Evolutionary conservation across 192 early-diverging fungal species (phyloP), one percentile per base, ranked within the genome.

Genomic region (Chytriomyces confervae): DNA sequence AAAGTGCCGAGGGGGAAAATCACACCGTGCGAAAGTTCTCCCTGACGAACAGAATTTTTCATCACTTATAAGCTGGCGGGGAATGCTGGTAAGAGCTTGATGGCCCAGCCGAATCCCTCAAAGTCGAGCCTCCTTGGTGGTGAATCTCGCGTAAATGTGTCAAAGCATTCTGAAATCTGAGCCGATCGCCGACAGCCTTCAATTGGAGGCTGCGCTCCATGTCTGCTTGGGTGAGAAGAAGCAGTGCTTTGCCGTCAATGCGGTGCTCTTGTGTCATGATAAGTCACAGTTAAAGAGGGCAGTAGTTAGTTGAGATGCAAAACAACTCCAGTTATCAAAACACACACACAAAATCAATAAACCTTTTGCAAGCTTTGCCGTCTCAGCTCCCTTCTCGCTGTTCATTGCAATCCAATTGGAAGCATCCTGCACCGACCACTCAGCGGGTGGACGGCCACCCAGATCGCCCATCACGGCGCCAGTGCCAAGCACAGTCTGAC

Each of bases 181-280:
- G 23, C 0, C 66, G 66, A 46, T 68, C 66, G 16, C 66, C 66
- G 3, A 68, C 11, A 29, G 29, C 23, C 16, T 8, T 68, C 66
- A 68, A 46, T 48, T 44, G 5, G 36, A 68, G 45, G 8, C 43
- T 16, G 5, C 47, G 7, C 5, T 45, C 4, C 16, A 68, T 45
- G 44, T 68, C 66, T 5, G 13, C 23, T 11, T 29, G 16, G 18
- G 66, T 68, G 11, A 68, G 44, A 11, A 68, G 66, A 16, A 68
- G 44, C 11, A 68, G 44, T 4, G 66, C 66, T 20, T 6, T 8
- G 16, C 66, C 66, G 44, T 68, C 66, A 46, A 68, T 68, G 16
- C 66, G 66, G 20, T 68, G 66, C 13, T 68, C 66, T 68, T 10
- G 11, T 57, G 11, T 57, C n/a, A 16, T 57, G 63, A 23, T 24